Conservation (phyloP, 768 basidiomycete species). For the Chalciporus piperatus region DNA sequence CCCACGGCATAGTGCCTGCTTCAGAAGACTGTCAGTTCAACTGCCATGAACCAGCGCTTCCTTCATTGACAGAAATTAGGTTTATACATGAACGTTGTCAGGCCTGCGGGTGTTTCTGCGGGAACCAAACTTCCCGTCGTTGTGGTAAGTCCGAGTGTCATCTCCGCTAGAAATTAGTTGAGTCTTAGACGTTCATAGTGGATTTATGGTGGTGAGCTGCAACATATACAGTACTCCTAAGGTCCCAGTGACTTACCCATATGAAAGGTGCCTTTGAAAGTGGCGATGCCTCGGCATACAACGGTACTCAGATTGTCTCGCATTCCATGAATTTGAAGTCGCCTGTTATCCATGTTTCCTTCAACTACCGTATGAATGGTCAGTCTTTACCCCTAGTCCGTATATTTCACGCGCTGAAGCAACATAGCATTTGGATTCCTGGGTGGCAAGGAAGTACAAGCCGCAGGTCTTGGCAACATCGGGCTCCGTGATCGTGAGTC, state of each 20-base stretch:
- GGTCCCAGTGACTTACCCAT: not conserved
- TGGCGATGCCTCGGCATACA: constrained; percentile 13
- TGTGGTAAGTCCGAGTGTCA: constrained; percentile 10
- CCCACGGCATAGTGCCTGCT: not conserved
- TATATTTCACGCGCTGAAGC: not conserved
- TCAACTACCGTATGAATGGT: constrained; percentile 25
- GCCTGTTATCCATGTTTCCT: constrained; percentile 20
- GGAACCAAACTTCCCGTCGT: constrained; percentile 20
- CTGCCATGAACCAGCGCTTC: no score
- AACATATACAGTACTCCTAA: no score
- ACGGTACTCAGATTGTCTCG: constrained; percentile 19
- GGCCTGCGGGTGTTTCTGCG: constrained; percentile 12
- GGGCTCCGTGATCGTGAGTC: constrained; percentile 34
- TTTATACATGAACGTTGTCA: constrained; percentile 22
- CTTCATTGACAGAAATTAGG: no score
- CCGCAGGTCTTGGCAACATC: constrained; percentile 31
- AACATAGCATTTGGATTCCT: constrained; percentile 28
- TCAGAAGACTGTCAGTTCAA: constrained; percentile 16
- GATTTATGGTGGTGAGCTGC: constrained; percentile 10
- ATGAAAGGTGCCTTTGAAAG: constrained; percentile 12
- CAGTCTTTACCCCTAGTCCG: not conserved
- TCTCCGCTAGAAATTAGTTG: not conserved
- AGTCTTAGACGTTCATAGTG: not conserved
- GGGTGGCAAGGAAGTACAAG: constrained; percentile 25
- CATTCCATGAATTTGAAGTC: constrained; percentile 18